These are phyloP conservation scores for Pythium aristosporum DNA, from an alignment of 352 stramenopile species.

Conservation along the genomic window DNA sequence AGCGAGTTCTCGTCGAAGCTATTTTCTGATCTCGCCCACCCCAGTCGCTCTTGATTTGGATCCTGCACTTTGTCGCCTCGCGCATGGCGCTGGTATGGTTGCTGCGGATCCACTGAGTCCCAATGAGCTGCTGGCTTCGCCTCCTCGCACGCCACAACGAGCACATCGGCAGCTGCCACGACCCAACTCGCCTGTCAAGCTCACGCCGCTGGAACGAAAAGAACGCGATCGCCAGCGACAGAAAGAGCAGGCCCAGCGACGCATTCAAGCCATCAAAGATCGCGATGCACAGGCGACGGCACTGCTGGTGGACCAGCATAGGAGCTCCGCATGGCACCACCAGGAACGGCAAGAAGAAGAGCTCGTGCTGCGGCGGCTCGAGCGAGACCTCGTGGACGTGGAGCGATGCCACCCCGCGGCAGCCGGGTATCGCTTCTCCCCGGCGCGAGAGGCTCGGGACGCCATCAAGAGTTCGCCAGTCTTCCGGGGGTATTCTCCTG, in stretches of 20 bases:
- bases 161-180: background rate
- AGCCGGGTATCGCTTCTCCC: constrained; percentile 53
- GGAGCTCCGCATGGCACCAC: constrained; percentile 28
- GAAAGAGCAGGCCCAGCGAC: constrained; percentile 26
- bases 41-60: too few relatives aligned
- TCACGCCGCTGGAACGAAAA: constrained; percentile 34
- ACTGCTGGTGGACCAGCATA: constrained; percentile 17
- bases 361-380: constrained; percentile 55
- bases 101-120: background rate
- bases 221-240: constrained; percentile 26
- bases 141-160: constrained; percentile 6
- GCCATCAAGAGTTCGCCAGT: constrained; percentile 36
- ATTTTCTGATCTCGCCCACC: too few relatives aligned
- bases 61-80: background rate
- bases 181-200: constrained; percentile 25
- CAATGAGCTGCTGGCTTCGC: background rate
- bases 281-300: constrained; percentile 11
- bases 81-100: background rate
- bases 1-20: too few relatives aligned
- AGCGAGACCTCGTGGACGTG: constrained; percentile 57
- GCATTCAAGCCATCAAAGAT: constrained; percentile 17
- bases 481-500: constrained; percentile 55
- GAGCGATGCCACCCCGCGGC: constrained; percentile 49
- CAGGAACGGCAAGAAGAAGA: constrained; percentile 52
- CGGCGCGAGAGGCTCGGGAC: constrained; percentile 4